Percentiles rank a stretch among this genome's conserved stretches.
phyloP scores from a whole-genome alignment of 2,329 filamentous ascomycete species.

The Aureobasidium pullulans region DNA sequence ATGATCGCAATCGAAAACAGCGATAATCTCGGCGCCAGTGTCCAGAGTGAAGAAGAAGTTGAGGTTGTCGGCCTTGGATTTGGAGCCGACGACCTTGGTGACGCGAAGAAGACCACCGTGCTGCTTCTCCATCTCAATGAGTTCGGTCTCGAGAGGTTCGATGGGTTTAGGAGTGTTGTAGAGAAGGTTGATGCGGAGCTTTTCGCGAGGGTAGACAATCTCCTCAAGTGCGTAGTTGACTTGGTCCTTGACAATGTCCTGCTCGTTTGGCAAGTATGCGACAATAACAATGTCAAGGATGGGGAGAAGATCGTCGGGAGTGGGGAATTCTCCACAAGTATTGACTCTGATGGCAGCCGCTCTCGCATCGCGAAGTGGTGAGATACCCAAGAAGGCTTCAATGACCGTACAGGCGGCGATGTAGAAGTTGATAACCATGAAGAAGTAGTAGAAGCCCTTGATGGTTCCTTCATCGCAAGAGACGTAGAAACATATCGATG shows the following conservation, averaged over 20 bases:
- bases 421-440: constrained; percentile 28
- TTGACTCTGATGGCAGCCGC: constrained; percentile 23
- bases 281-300: constrained; percentile 43
- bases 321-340: constrained; percentile 20
- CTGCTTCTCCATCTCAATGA: constrained; percentile 31
- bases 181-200: constrained; percentile 40
- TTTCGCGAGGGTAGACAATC: constrained; percentile 39
- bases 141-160: constrained; percentile 38
- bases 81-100: constrained; percentile 42
- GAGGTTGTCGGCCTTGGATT: constrained; percentile 44
- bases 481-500: constrained; percentile 25
- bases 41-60: constrained; percentile 42
- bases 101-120: constrained; percentile 35
- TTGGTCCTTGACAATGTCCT: constrained; percentile 44
- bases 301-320: constrained; percentile 26
- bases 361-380: constrained; percentile 24
- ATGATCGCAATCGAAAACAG: constrained; percentile 45
- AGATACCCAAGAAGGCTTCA: constrained; percentile 26
- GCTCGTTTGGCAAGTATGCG: constrained; percentile 44
- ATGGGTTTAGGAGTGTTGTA: constrained; percentile 44
- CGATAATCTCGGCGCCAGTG: constrained; percentile 39
- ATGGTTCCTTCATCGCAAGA: constrained; percentile 22
- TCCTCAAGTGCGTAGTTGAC: constrained; percentile 41
- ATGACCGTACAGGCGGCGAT: constrained; percentile 24
- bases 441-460: constrained; percentile 28